Conservation (phyloP, 495 filamentous ascomycete species). For the Articulospora tetracladia region DNA sequence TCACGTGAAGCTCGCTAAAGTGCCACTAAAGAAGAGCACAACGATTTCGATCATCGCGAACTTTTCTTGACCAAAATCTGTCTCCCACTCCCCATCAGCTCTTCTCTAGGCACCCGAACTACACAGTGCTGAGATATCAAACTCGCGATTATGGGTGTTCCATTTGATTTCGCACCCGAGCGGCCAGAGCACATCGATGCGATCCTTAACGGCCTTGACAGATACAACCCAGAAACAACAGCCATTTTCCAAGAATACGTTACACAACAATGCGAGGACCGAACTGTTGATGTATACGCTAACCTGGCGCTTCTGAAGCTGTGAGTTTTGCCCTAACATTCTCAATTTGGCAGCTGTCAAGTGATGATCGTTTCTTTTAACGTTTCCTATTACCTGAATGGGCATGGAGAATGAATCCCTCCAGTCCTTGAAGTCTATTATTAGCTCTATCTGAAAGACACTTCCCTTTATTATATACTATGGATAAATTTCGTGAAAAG, state of each 20-base stretch:
- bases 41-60: neutral
- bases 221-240: constrained; percentile 98
- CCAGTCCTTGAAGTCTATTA: constrained; percentile 45
- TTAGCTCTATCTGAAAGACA: constrained; percentile 63
- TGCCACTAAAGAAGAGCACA: neutral
- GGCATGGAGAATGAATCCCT: constrained; percentile 45
- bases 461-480: constrained; percentile 11
- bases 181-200: constrained; percentile 85
- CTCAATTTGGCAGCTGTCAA: neutral
- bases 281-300: constrained; percentile 91
- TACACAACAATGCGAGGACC: constrained; percentile 87
- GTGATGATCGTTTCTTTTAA: constrained; percentile 71
- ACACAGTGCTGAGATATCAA: neutral
- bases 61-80: neutral
- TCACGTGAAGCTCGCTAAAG: neutral
- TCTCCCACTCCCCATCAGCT: neutral
- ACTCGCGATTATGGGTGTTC: constrained; percentile 36
- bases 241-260: constrained; percentile 94
- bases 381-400: constrained; percentile 99
- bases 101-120: neutral
- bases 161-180: constrained; percentile 51
- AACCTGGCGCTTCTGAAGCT: constrained; percentile 95
- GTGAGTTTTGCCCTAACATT: constrained; percentile 55
- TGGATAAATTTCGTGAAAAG: neutral
- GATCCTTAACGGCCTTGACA: constrained; percentile 92